Conservation (phyloP, 2,329 filamentous ascomycete genomes). For the Aschersonia sp. region DNA sequence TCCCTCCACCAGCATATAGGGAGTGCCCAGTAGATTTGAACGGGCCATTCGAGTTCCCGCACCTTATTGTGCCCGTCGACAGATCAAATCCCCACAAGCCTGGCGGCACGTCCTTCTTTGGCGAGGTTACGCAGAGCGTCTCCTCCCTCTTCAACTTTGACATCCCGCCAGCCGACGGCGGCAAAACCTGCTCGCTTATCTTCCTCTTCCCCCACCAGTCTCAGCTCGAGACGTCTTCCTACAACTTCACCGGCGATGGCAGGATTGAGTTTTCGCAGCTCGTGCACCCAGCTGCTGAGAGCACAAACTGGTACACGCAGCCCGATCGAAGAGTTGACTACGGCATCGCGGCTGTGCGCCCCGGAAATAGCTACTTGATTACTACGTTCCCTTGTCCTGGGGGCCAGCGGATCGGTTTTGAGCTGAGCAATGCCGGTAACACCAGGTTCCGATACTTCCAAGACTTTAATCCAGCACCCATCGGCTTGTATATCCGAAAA, state of each 20-base stretch:
- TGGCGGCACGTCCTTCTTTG: constrained; percentile 39
- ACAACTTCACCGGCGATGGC: constrained; percentile 32
- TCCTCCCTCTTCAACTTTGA: constrained; percentile 58
- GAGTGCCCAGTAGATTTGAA: constrained; percentile 28
- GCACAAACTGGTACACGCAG: constrained; percentile 37
- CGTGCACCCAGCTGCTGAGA: constrained; percentile 23
- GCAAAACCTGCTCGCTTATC: constrained; percentile 46
- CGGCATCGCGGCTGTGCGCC: constrained; percentile 26
- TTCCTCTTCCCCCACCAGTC: constrained; percentile 47
- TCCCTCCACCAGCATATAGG: not conserved
- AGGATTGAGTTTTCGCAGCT: constrained; percentile 38
- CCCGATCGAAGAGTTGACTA: constrained; percentile 29
- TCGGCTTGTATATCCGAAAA: constrained; percentile 23
- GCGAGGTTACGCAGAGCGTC: constrained; percentile 35
- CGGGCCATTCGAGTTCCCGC: constrained; percentile 39
- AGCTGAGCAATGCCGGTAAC: constrained; percentile 31
- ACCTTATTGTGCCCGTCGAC: constrained; percentile 48
- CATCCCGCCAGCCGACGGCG: constrained; percentile 35
- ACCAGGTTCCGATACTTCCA: constrained; percentile 48
- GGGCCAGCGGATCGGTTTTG: constrained; percentile 33
- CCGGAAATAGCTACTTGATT: constrained; percentile 40
- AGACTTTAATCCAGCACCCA: constrained; percentile 40
- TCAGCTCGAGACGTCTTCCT: constrained; percentile 44
- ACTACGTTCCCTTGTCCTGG: constrained; percentile 38
- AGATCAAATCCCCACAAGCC: constrained; percentile 34